Conservation (phyloP, 805 yeast species). For the Komagataella pastoris region DNA sequence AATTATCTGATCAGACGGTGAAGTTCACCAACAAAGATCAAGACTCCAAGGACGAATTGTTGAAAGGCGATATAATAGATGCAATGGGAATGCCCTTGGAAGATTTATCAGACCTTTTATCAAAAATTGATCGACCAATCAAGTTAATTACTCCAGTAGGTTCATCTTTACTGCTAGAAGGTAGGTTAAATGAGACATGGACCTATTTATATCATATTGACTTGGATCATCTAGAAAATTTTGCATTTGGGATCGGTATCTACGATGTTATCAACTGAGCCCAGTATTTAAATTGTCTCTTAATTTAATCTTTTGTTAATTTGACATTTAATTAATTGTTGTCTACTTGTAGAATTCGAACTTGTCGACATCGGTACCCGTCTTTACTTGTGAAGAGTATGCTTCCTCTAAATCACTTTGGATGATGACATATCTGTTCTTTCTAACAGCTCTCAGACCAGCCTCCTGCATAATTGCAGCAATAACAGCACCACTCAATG, state of each 20-base stretch:
- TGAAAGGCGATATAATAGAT: not conserved
- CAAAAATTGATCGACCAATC: not conserved
- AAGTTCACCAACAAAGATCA: not conserved
- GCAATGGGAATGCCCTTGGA: not conserved
- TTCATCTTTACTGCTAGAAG: not conserved
- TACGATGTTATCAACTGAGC: conserved; percentile 17
- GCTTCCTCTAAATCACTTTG: conserved; percentile 98
- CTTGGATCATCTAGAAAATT: conserved; percentile 51
- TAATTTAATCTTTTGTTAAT: not conserved
- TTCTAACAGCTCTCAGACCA: conserved; percentile 95
- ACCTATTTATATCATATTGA: conserved; percentile 41
- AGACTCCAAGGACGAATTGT: not conserved
- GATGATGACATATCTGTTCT: conserved; percentile 91
- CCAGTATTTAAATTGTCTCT: not conserved
- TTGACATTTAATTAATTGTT: not conserved
- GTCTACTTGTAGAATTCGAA: conserved; percentile 86
- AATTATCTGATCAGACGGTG: not conserved
- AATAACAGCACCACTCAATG: conserved; percentile 91
- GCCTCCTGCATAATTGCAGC: conserved; percentile 99
- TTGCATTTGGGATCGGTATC: conserved; percentile 49
- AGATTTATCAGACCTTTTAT: not conserved
- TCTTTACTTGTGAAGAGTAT: conserved; percentile 90
- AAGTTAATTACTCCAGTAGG: not conserved
- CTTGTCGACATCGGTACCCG: conserved; percentile 91
- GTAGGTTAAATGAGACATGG: conserved; percentile 15